Base-by-base conservation (phyloP, 1,284 basidiomycete genomes). In the Puccinia coronata region DNA sequence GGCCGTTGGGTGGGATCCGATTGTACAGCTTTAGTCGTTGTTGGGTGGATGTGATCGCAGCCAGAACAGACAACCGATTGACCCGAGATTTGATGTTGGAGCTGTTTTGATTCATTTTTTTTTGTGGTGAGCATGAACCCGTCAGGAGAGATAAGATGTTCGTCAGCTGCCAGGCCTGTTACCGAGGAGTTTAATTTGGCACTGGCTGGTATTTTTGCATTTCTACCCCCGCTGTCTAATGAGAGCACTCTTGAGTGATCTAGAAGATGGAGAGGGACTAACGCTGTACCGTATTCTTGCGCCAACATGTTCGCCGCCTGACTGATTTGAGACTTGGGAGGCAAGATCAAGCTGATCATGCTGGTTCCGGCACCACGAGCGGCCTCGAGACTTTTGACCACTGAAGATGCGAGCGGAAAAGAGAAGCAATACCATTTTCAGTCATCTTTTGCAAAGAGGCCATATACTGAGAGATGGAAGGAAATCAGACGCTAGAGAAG, bases 21-120 rank as follows among this genome's bases (percentile, higher is more conserved):
- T 92, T 94, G 89, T 98, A 99, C 12, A 99, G 90, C 88, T 99
- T 99, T 83, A 99, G 90, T 84, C 96, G 91, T 84, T 99, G 96
- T 87, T 99, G 96, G n/a, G 97, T 98, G 85, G 94, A 96, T 28
- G 96, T 98, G 86, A 99, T 99, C 83, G 97, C 97, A 67, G 96
- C 94, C 71, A 99, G 90, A 36, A 99, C 97, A 49, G 96, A 99
- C 53, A 98, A 90, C 84, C 96, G 91, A 89, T 99, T 99, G 86
- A 99, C 96, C 83, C 97, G 94, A 84, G 95, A 98, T 88, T 99
- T 99, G 90, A 99, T 99, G 89, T 99, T 99, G 83, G 95, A 97
- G 36, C 78, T 80, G 36, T 47, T n/a, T 53, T 51, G 9, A n/a
- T n/a, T n/a, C n/a, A n/a, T 57, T 23, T 8, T 8, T 9, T 9